A percentile compares a stretch with the other conserved stretches of the same genome.
phyloP scores from a whole-genome alignment of 805 yeast species.

The Isabelozyma rhagii region DNA sequence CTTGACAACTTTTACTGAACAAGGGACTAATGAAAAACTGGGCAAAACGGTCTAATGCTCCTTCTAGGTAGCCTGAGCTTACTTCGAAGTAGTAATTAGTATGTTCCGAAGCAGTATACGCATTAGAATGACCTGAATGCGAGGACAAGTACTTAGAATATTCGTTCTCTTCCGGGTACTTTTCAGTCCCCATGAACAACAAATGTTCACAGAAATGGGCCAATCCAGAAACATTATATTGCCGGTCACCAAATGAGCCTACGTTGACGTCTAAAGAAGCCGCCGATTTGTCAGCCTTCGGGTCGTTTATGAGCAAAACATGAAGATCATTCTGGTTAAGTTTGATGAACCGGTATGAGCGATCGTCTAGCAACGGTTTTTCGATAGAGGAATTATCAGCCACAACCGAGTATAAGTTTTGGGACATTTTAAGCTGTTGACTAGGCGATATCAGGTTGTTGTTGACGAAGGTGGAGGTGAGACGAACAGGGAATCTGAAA shows the following conservation, averaged over 20 bases:
- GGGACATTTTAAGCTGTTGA: not conserved
- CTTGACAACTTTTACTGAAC: slow-evolving; percentile 71
- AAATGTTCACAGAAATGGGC: slow-evolving; percentile 72
- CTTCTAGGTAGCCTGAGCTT: slow-evolving; percentile 68
- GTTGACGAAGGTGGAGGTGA: not conserved
- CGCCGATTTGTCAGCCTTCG: slow-evolving; percentile 69
- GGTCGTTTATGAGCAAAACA: slow-evolving; percentile 65
- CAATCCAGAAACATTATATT: slow-evolving; percentile 58
- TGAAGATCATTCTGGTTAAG: slow-evolving; percentile 52
- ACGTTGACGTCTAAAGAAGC: slow-evolving; percentile 78
- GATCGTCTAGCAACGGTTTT: slow-evolving; percentile 64
- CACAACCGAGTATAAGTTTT: slow-evolving; percentile 11
- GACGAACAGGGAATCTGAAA: not conserved
- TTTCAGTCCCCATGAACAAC: slow-evolving; percentile 74
- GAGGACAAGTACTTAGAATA: slow-evolving; percentile 71
- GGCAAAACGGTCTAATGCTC: slow-evolving; percentile 88
- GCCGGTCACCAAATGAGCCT: slow-evolving; percentile 71
- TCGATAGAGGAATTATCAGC: slow-evolving; percentile 30
- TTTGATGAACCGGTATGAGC: slow-evolving; percentile 66
- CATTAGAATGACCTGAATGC: slow-evolving; percentile 88
- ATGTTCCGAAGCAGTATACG: slow-evolving; percentile 84
- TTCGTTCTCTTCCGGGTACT: slow-evolving; percentile 73
- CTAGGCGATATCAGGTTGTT: not conserved
- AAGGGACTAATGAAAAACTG: slow-evolving; percentile 89
- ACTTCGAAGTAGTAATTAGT: slow-evolving; percentile 92